Evolutionary conservation across 1,284 basidiomycete species (phyloP), one percentile per base, ranked within the genome.

Genomic region (Athelia psychrophila): DNA sequence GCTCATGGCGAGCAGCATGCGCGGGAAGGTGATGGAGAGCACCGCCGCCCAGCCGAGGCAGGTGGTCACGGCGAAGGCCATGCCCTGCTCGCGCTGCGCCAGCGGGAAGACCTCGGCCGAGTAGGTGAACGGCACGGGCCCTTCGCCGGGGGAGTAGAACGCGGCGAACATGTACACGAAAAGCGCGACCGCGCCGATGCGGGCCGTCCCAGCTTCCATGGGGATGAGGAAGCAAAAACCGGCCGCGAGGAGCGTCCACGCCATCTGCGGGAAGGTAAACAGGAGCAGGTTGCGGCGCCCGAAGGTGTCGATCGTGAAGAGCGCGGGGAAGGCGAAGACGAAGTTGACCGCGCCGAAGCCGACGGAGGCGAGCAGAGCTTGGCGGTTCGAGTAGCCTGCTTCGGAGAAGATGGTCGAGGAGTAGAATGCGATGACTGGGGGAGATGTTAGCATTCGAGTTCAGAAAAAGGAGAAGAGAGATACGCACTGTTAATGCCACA

Each of bases 341-440:
- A 78, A 83, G 54, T 84, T 86, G 24, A 88, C 70, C n/a, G 83
- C 68, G 48, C 90, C 90, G 55, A 86, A 91, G 2, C 90, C 90
- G 62, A 81, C 77, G 0, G 89, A 88, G 0, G 85, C 83, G 32
- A 81, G 70, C 25, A 92, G 70, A 0, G 87, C 79, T 2, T 75
- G 60, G 33, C 69, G 70, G 3, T 67, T 59, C 0, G 66, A 65
- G 58, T 79, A 79, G 1, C 84, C 83, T 2, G 84, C 83, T 0
- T 77, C 47, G 2, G 67, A 54, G 70, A 92, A 91, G 54, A 92
- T 77, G 12, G 80, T 80, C 2, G 85, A 84, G 1, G 81, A 84
- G 64, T 87, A 87, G 68, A 86, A 89, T 2, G 86, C 80, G 58
- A 81, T 82, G 51, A 81, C 81, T 35, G 33, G 33, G 33, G n/a